Evolutionary conservation across 805 yeast species (phyloP), one percentile per base, ranked within the genome.

Genomic region (Cyberlindnera amylophila): DNA sequence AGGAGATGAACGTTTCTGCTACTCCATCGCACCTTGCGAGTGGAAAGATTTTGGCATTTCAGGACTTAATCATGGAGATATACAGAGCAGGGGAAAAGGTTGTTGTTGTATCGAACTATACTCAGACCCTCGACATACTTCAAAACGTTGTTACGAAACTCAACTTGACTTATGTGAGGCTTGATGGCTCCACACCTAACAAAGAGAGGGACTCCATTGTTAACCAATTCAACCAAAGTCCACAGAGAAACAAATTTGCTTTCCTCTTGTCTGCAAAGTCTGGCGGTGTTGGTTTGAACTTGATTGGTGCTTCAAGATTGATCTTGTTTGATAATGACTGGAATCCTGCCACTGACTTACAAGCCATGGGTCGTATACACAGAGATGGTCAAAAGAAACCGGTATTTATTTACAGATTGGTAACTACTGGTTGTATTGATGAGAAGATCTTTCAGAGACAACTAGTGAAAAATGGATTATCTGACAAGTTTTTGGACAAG

Each of bases 371-470:
- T 1, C 68, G 99, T 49, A 81, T 93, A 6, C 96, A 91, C 58
- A 71, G 99, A 54, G 97, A 91, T 61, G 99, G 99, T 0, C 99
- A 93, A 59, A 75, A 64, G 36, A 74, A 65, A 36, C 87, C 87
- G 0, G 93, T 89, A 10, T 82, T 68, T 57, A 81, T 91, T 24
- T 93, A 93, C 58, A 71, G 99, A 51, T 62, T 93, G 15, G 64
- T 93, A 33, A 84, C 96, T 0, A 80, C 95, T 0, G 99, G 98
- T 0, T 80, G 90, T 42, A 84, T 89, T 28, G 99, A 93, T 59
- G 99, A 93, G 59, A 91, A 90, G 64, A 90, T 93, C 4, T 81
- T 85, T 46, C 98, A 93, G 59, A 69, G 99, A 15, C 99, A 93
- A 61, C 66, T 90, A 41, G 81, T 87, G 71, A 93, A 93, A 61